These are phyloP conservation scores for Neoboletus magnificus DNA, from an alignment of 768 basidiomycete species.

Conservation along the genomic window DNA sequence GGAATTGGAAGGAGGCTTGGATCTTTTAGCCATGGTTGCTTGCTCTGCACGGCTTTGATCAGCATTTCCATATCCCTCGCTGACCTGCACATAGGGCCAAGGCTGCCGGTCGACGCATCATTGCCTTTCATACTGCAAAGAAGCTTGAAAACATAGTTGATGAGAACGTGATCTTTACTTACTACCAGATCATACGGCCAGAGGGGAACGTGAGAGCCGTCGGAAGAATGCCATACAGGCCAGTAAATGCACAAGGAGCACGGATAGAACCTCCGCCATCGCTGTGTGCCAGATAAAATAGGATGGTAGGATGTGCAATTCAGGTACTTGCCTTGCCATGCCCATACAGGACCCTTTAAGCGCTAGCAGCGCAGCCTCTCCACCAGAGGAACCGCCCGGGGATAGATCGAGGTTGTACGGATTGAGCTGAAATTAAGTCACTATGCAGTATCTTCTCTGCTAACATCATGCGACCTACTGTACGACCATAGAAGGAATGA, in stretches of 20 bases:
- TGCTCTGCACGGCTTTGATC: constrained; percentile 22
- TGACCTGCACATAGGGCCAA: constrained; percentile 28
- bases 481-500: constrained; percentile 33
- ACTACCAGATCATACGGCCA: constrained; percentile 13
- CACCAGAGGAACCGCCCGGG: constrained; percentile 50
- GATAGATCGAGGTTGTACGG: constrained; percentile 44
- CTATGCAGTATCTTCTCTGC: no score
- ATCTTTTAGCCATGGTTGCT: constrained; percentile 42
- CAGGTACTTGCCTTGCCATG: constrained; percentile 36
- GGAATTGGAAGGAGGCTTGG: constrained; percentile 33
- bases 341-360: constrained; percentile 45
- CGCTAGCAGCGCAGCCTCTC: constrained; percentile 47
- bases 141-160: constrained; percentile 6
- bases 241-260: constrained; percentile 36
- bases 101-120: constrained; percentile 8
- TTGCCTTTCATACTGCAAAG: constrained; percentile 24
- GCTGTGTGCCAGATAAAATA: constrained; percentile 7
- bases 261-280: constrained; percentile 39
- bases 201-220: constrained; percentile 32
- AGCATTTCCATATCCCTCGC: constrained; percentile 26
- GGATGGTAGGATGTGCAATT: background rate
- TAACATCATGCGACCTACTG: constrained; percentile 7
- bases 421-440: constrained; percentile 33
- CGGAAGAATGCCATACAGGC: constrained; percentile 43
- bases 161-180: constrained; percentile 1